Percentiles rank a stretch among this genome's conserved stretches.
Conservation (phyloP, 2,329 filamentous ascomycete genomes). For the Emergomyces pasteurianus region DNA sequence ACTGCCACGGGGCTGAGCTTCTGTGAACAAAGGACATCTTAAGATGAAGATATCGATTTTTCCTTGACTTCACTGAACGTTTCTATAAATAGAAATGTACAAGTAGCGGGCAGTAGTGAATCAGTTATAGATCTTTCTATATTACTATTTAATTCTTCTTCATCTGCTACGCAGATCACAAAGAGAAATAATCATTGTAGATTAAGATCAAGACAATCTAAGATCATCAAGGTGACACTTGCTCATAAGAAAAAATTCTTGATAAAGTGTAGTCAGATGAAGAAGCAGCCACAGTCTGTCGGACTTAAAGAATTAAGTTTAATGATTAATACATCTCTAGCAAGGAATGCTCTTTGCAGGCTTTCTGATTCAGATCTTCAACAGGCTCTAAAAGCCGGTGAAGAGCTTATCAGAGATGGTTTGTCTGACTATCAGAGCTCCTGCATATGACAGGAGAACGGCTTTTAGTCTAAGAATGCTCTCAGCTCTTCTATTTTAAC, state of each 20-base stretch:
- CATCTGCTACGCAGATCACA: too few species aligned
- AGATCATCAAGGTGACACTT: too few species aligned
- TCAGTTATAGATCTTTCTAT: neutral
- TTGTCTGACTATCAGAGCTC: neutral
- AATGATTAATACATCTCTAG: too few species aligned
- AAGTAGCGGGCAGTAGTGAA: neutral
- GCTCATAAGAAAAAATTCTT: neutral
- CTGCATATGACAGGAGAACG: too few species aligned
- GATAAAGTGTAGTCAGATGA: neutral
- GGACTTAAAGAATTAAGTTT: too few species aligned
- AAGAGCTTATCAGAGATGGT: slow-evolving; percentile 1
- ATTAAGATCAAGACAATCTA: too few species aligned
- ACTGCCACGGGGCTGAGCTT: neutral
- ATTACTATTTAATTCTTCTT: neutral
- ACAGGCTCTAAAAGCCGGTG: neutral
- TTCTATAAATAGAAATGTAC: neutral
- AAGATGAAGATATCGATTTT: neutral
- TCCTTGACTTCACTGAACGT: neutral
- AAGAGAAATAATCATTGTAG: too few species aligned
- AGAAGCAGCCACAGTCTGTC: neutral
- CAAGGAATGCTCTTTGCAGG: too few species aligned
- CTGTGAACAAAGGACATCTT: neutral
- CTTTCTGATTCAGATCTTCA: slow-evolving; percentile 2
- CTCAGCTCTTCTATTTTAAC: neutral
- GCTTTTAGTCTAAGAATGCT: too few species aligned